Percentiles rank a stretch among this genome's conserved stretches.
These are phyloP conservation scores for Mucor lusitanicus DNA, from an alignment of 371 early-diverging fungal species.

Conservation along the genomic window DNA sequence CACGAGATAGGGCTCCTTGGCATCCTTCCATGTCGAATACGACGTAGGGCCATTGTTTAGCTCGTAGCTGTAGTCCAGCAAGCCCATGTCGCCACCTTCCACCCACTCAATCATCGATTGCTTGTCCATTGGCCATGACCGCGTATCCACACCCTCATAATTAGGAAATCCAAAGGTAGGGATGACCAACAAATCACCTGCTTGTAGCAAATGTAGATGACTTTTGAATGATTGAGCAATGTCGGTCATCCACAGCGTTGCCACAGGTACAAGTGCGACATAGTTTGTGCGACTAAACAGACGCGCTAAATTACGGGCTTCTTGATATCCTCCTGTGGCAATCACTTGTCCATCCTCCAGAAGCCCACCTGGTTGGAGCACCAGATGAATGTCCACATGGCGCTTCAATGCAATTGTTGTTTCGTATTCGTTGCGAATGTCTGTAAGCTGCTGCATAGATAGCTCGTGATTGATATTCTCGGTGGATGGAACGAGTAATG, in stretches of 20 bases:
- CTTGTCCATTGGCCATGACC: conserved; percentile 29
- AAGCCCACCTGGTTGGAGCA: conserved; percentile 38
- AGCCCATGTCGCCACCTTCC: conserved; percentile 31
- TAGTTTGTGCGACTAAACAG: conserved; percentile 57
- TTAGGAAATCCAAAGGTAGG: conserved; percentile 42
- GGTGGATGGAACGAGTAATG: conserved; percentile 41
- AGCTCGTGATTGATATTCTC: conserved; percentile 15
- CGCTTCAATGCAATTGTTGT: conserved; percentile 36
- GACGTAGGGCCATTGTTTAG: conserved; percentile 42
- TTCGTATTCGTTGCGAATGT: conserved; percentile 42
- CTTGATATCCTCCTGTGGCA: conserved; percentile 36
- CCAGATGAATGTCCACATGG: conserved; percentile 57
- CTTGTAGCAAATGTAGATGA: conserved; percentile 15
- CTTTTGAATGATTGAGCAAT: conserved; percentile 15
- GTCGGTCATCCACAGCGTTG: conserved; percentile 28
- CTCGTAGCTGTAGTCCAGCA: conserved; percentile 35
- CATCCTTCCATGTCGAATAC: conserved; percentile 33
- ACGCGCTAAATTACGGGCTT: conserved; percentile 57
- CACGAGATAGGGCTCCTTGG: conserved; percentile 36
- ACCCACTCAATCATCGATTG: conserved; percentile 30
- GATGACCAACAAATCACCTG: conserved; percentile 37
- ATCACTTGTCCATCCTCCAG: conserved; percentile 13
- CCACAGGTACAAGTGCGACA: conserved; percentile 44
- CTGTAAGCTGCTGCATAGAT: conserved; percentile 21
- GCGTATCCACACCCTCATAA: conserved; percentile 8